Conservation (phyloP, 306 rosid species). For the Cyamopsis tetragonoloba region DNA sequence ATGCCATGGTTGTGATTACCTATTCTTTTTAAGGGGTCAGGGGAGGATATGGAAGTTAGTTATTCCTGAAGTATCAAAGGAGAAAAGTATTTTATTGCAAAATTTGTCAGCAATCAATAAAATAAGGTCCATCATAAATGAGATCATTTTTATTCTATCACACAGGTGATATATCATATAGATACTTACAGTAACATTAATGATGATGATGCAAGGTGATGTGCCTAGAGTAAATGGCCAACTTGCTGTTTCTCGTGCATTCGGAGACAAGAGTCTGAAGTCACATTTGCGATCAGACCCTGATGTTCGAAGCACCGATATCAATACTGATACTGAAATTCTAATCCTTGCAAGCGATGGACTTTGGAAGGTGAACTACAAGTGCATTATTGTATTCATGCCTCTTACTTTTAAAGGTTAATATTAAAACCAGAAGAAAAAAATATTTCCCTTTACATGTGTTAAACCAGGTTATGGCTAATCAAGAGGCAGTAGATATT, state of each 20-base stretch:
- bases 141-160: background rate
- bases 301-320: constrained; percentile 35
- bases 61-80: background rate
- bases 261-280: constrained; percentile 94
- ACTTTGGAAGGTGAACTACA: constrained; percentile 75
- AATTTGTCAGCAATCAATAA: background rate
- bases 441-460: constrained; percentile 7
- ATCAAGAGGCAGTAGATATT: constrained; percentile 88
- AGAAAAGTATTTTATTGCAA: background rate
- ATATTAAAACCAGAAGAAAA: background rate
- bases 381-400: background rate
- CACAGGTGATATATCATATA: background rate
- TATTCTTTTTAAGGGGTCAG: background rate
- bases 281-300: constrained; percentile 88
- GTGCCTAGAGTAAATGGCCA: constrained; percentile 95
- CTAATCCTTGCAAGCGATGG: constrained; percentile 89
- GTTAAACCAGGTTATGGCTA: constrained; percentile 67
- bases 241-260: constrained; percentile 93
- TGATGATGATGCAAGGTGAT: constrained; percentile 51
- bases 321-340: constrained; percentile 51
- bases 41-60: background rate
- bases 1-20: background rate
- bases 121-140: too few species aligned
- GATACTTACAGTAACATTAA: constrained; percentile 16
- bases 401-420: constrained; percentile 1